Evolutionary conservation across 768 basidiomycete species (phyloP).

Genomic region (Boletellus sp.): DNA sequence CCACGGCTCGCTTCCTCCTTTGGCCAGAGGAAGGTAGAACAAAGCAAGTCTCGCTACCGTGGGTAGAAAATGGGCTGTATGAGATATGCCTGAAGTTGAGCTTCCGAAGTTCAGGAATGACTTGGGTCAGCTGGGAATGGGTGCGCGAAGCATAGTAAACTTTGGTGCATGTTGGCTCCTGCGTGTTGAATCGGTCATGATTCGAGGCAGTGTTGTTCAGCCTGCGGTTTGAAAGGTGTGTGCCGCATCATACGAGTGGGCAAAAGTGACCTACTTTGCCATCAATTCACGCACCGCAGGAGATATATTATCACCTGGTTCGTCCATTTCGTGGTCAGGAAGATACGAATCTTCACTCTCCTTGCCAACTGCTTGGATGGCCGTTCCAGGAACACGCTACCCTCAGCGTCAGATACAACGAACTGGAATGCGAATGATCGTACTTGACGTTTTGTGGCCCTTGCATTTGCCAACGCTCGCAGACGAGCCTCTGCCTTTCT

Average conservation of each 20-base stretch:
- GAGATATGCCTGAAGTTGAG: slow-evolving; percentile 49
- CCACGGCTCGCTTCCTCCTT: slow-evolving; percentile 20
- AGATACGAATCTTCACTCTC: slow-evolving; percentile 69
- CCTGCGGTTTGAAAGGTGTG: slow-evolving; percentile 9
- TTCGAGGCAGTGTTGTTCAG: slow-evolving; percentile 8
- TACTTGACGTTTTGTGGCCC: slow-evolving; percentile 61
- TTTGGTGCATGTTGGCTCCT: slow-evolving; percentile 67
- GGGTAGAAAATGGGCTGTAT: slow-evolving; percentile 13
- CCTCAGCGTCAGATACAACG: slow-evolving; percentile 2
- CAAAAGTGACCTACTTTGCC: slow-evolving; percentile 53
- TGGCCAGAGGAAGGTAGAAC: not conserved
- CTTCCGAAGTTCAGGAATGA: slow-evolving; percentile 78
- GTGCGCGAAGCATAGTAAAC: slow-evolving; percentile 95
- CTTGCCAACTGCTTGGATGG: slow-evolving; percentile 23
- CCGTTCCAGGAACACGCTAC: slow-evolving; percentile 22
- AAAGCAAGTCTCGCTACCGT: not conserved
- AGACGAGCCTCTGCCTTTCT: slow-evolving; percentile 59
- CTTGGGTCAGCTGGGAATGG: slow-evolving; percentile 91
- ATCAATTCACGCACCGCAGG: slow-evolving; percentile 77
- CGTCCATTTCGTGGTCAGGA: slow-evolving; percentile 48
- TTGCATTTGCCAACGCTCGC: slow-evolving; percentile 49
- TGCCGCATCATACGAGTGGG: not conserved
- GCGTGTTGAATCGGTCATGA: slow-evolving; percentile 14
- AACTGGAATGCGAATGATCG: slow-evolving; percentile 13
- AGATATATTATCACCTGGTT: slow-evolving; percentile 57